These are phyloP conservation scores for Diaporthe aspalathi DNA, from an alignment of 2,329 filamentous ascomycete species.

Conservation along the genomic window DNA sequence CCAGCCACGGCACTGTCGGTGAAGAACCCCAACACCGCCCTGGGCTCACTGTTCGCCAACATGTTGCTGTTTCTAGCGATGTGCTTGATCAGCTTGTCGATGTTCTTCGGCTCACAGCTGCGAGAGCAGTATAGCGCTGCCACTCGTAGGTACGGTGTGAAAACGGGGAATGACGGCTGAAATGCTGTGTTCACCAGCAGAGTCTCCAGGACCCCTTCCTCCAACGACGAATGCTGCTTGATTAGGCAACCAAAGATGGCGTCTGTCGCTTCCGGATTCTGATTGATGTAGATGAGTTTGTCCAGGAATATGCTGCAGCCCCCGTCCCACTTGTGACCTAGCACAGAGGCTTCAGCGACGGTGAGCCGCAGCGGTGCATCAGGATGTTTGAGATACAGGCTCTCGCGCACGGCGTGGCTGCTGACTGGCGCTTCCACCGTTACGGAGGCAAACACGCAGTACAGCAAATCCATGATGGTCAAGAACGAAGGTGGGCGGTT, in stretches of 20 bases:
- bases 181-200: constrained; percentile 66
- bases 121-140: constrained; percentile 64
- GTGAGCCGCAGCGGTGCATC: constrained; percentile 41
- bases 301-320: constrained; percentile 68
- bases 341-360: constrained; percentile 35
- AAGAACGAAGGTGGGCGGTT: constrained; percentile 66
- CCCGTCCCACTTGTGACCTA: constrained; percentile 42
- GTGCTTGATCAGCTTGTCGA: constrained; percentile 56
- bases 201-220: constrained; percentile 63
- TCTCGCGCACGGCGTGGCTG: constrained; percentile 46
- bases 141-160: constrained; percentile 69
- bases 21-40: constrained; percentile 60
- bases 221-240: constrained; percentile 61
- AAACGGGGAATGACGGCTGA: constrained; percentile 57
- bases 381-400: constrained; percentile 52
- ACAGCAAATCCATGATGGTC: constrained; percentile 60
- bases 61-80: constrained; percentile 56
- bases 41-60: constrained; percentile 61
- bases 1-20: constrained; percentile 48
- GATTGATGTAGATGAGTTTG: constrained; percentile 73
- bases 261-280: constrained; percentile 63
- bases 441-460: constrained; percentile 57
- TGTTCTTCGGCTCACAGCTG: constrained; percentile 50
- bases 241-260: constrained; percentile 70
- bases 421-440: constrained; percentile 44